phyloP scores from a whole-genome alignment of 2,329 filamentous ascomycete genomes.

The Ophiostoma novo-ulmi region DNA sequence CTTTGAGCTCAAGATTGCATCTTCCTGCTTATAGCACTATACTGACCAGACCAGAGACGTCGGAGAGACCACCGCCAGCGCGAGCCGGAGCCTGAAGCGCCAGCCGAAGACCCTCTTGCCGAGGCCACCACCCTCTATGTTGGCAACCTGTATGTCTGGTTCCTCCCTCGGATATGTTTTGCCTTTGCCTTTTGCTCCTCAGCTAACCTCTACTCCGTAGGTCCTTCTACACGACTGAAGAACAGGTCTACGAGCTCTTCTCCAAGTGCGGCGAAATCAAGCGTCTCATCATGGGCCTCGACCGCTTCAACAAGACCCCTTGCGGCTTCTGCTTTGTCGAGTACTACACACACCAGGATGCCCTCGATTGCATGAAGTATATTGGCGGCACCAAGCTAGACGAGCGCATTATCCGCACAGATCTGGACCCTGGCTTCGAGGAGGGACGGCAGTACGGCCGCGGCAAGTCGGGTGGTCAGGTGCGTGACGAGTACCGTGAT shows the following conservation, averaged over 20 bases:
- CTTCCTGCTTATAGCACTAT: slow-evolving; percentile 21
- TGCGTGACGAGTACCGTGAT: slow-evolving; percentile 94
- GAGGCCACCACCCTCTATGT: slow-evolving; percentile 95
- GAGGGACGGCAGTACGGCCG: slow-evolving; percentile 95
- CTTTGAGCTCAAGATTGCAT: slow-evolving; percentile 17
- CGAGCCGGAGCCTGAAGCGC: slow-evolving; percentile 53
- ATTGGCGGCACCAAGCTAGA: slow-evolving; percentile 97
- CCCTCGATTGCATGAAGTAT: slow-evolving; percentile 97
- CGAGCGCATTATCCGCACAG: slow-evolving; percentile 91
- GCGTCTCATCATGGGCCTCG: slow-evolving; percentile 93
- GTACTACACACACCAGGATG: slow-evolving; percentile 97
- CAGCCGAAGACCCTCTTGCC: slow-evolving; percentile 73
- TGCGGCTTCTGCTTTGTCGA: slow-evolving; percentile 99
- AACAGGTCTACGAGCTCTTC: slow-evolving; percentile 97
- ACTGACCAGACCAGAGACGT: slow-evolving; percentile 47
- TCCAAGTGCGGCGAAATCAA: slow-evolving; percentile 97
- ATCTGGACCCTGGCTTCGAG: slow-evolving; percentile 90
- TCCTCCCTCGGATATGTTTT: not conserved
- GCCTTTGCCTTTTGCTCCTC: not conserved
- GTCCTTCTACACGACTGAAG: slow-evolving; percentile 97
- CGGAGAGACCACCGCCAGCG: slow-evolving; percentile 54
- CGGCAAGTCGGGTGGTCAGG: slow-evolving; percentile 92
- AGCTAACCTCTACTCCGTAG: slow-evolving; percentile 38
- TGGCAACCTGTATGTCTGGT: slow-evolving; percentile 71
- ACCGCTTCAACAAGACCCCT: slow-evolving; percentile 94